Conservation (phyloP, 345 rosid genomes). For the Melaleuca alternifolia region DNA sequence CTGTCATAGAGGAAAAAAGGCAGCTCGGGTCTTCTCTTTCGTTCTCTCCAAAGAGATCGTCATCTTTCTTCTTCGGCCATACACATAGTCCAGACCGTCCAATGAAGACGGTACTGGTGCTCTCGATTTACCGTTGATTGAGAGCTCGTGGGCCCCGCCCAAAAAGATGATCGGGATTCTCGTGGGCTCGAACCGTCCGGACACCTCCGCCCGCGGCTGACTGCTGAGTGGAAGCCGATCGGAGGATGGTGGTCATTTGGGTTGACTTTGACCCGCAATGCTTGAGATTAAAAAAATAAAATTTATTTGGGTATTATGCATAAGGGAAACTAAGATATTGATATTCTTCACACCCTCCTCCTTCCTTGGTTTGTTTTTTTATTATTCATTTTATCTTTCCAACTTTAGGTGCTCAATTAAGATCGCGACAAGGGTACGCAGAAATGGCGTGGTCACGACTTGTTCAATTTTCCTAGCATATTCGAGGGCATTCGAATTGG, state of each 20-base stretch:
- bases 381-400: too few relatives aligned
- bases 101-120: neutral
- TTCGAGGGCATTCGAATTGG: neutral
- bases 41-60: neutral
- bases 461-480: neutral
- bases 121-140: neutral
- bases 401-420: too few relatives aligned
- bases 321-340: too few relatives aligned
- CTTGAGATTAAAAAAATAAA: neutral
- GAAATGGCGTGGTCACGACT: too few relatives aligned
- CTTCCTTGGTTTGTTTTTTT: too few relatives aligned
- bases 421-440: fast-evolving
- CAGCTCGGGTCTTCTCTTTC: neutral
- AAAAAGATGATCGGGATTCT: neutral
- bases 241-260: neutral
- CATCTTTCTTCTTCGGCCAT: neutral
- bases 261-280: neutral
- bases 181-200: neutral
- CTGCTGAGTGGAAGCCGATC: neutral
- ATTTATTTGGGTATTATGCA: too few relatives aligned
- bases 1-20: neutral
- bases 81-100: neutral
- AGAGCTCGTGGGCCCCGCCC: neutral
- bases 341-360: neutral
- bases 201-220: neutral